Evolutionary conservation across 1,139 yeast species (phyloP).

Genomic region (Sugiyamaella pinicola): DNA sequence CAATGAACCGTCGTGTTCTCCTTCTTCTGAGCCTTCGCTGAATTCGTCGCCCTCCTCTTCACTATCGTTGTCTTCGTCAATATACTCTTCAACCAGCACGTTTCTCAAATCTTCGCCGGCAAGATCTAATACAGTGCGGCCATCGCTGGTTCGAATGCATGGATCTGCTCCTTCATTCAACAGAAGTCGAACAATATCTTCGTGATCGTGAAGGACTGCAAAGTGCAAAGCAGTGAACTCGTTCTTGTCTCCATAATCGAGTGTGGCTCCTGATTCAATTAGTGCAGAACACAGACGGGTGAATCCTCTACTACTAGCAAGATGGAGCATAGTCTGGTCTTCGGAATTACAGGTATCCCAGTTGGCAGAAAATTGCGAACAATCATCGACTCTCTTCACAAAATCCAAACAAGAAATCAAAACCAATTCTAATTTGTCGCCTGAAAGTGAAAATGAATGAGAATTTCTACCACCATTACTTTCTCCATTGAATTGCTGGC

Average conservation of each 20-base stretch:
- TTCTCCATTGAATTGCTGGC: constrained; percentile 14
- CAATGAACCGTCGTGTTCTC: background rate
- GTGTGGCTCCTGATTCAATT: constrained; percentile 71
- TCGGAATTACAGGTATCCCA: constrained; percentile 73
- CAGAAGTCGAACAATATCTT: constrained; percentile 56
- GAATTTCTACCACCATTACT: constrained; percentile 16
- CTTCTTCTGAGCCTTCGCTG: too few species aligned
- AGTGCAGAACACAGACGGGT: constrained; percentile 58
- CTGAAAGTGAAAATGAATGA: constrained; percentile 35
- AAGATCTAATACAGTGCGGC: constrained; percentile 51
- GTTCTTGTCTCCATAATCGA: constrained; percentile 67
- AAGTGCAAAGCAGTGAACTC: constrained; percentile 83
- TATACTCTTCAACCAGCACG: constrained; percentile 29
- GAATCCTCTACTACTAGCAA: constrained; percentile 73
- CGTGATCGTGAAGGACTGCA: constrained; percentile 71
- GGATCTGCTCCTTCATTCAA: constrained; percentile 65
- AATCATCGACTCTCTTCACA: constrained; percentile 48
- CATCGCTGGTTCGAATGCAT: constrained; percentile 55
- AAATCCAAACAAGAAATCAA: constrained; percentile 66
- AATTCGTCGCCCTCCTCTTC: constrained; percentile 25
- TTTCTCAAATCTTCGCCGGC: constrained; percentile 38
- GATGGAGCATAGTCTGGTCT: constrained; percentile 81
- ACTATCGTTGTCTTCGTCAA: constrained; percentile 36
- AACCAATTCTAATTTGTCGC: constrained; percentile 58
- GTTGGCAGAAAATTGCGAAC: constrained; percentile 60